phyloP scores from a whole-genome alignment of 75 land plant species.

The Sequoiadendron giganteum region DNA sequence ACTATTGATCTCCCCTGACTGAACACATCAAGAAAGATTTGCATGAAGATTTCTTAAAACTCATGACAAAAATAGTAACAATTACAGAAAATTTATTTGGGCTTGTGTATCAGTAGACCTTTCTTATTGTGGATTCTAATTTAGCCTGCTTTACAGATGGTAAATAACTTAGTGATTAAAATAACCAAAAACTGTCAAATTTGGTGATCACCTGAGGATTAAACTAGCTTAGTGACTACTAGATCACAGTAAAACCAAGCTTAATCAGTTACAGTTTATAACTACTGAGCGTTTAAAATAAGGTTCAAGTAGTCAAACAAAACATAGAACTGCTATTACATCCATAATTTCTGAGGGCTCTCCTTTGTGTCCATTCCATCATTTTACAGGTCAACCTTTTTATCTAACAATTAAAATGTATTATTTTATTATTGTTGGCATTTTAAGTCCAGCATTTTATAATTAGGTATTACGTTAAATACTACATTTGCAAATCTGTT shows the following conservation, averaged over 20 bases:
- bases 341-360: background rate
- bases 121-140: background rate
- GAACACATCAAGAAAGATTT: constrained; percentile 5
- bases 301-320: background rate
- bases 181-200: background rate
- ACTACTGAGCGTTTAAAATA: background rate
- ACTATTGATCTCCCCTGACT: constrained; percentile 23
- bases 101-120: background rate
- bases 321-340: background rate
- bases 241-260: background rate
- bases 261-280: background rate
- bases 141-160: background rate
- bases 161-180: background rate
- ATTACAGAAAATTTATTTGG: background rate
- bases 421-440: background rate
- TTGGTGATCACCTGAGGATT: background rate
- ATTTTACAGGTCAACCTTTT: background rate
- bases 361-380: background rate
- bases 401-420: background rate
- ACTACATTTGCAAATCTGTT: background rate
- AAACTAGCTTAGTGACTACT: background rate
- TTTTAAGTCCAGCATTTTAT: background rate
- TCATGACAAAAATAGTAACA: background rate
- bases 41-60: background rate
- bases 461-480: background rate